A percentile compares a stretch with the other conserved stretches of the same genome.
These are phyloP conservation scores for Linnemannia elongata DNA, from an alignment of 192 early-diverging fungal species.

Conservation along the genomic window DNA sequence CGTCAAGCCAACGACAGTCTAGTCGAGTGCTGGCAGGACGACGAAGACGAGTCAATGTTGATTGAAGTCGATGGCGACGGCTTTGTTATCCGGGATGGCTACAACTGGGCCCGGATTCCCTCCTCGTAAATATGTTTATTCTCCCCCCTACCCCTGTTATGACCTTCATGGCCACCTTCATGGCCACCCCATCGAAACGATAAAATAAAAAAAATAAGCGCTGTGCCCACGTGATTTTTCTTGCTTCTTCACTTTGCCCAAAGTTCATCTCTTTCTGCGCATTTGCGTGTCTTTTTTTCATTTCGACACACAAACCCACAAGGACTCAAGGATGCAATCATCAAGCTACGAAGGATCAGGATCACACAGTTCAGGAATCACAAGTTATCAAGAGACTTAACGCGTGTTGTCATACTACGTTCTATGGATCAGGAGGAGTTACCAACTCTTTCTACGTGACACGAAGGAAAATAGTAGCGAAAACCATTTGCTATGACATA, in stretches of 20 bases:
- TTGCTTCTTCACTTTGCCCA: too few species aligned
- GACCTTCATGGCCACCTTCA: too few species aligned
- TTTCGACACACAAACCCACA: background rate
- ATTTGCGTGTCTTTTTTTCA: background rate
- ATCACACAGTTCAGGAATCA: background rate
- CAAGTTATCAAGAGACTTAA: background rate
- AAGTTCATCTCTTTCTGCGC: background rate
- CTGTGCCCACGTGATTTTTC: background rate
- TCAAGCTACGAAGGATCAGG: background rate
- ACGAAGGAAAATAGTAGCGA: background rate
- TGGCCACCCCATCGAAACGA: background rate
- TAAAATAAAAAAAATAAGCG: background rate
- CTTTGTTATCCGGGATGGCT: conserved; percentile 36
- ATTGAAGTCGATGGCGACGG: conserved; percentile 36
- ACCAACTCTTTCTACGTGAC: background rate
- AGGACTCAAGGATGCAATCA: background rate
- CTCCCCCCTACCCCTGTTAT: background rate
- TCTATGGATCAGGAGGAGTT: background rate
- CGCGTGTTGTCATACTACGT: background rate
- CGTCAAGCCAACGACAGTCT: conserved; percentile 22
- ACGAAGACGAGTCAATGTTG: conserved; percentile 31
- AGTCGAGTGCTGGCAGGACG: conserved; percentile 48
- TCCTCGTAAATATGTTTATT: conserved; percentile 17
- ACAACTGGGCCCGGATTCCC: conserved; percentile 33
- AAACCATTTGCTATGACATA: conserved; percentile 4